phyloP scores from a whole-genome alignment of 2,329 filamentous ascomycete species.

The Fusarium sp. region DNA sequence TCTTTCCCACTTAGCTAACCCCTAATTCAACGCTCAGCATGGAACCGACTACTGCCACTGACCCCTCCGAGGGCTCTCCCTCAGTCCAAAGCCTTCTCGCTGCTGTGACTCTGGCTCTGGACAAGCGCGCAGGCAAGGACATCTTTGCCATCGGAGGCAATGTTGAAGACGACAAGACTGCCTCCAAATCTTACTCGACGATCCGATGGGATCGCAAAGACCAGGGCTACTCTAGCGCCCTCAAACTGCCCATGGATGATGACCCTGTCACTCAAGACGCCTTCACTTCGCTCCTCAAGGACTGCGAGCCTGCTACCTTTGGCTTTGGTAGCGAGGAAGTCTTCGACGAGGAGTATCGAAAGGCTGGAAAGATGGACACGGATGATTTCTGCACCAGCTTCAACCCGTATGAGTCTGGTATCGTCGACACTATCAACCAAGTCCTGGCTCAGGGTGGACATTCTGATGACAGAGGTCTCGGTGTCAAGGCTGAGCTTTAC shows the following conservation, averaged over 20 bases:
- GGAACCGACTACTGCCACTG: background rate
- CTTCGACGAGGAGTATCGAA: constrained; percentile 63
- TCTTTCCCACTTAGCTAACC: background rate
- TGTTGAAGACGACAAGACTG: background rate
- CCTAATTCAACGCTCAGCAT: background rate
- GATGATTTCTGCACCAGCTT: constrained; percentile 61
- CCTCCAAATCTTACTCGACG: background rate
- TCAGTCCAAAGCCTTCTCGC: background rate
- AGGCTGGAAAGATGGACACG: constrained; percentile 62
- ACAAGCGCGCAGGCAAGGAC: constrained; percentile 1
- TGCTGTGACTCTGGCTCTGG: background rate
- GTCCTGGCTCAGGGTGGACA: constrained; percentile 52
- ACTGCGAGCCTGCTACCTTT: constrained; percentile 58
- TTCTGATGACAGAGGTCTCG: constrained; percentile 31
- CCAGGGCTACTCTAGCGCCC: background rate
- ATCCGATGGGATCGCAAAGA: constrained; percentile 10
- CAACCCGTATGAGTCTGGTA: constrained; percentile 61
- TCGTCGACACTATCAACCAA: constrained; percentile 63
- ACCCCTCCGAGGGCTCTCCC: fast-evolving
- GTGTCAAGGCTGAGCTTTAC: constrained; percentile 64
- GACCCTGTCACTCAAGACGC: background rate
- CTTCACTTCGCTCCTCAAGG: background rate
- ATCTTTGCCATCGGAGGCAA: constrained; percentile 25
- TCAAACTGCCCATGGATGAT: background rate
- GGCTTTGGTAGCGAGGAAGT: constrained; percentile 58